Percentiles rank a stretch among this genome's conserved stretches.
Evolutionary conservation across 495 filamentous ascomycete genomes (phyloP).

Genomic region (Trichoderma reesei): DNA sequence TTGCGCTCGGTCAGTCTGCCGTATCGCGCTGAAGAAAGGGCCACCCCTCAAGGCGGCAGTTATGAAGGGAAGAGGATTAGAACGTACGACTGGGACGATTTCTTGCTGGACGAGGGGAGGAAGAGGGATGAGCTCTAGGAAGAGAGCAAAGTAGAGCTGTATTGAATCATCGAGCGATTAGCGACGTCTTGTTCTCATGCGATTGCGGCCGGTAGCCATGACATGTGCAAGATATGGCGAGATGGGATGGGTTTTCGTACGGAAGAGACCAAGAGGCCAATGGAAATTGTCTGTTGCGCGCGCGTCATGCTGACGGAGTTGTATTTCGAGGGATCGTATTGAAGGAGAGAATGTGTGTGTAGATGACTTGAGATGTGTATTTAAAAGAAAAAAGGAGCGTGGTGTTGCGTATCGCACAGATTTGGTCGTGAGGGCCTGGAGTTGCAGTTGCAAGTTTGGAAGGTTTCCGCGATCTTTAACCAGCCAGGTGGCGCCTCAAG

Average conservation of each 20-base stretch:
- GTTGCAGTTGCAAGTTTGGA: neutral
- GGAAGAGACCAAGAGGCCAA: constrained; percentile 76
- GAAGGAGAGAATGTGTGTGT: neutral
- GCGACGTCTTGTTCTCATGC: too few relatives aligned
- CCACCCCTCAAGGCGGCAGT: too few relatives aligned
- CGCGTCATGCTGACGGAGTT: constrained; percentile 60
- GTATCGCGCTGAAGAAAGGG: too few relatives aligned
- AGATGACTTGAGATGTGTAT: neutral
- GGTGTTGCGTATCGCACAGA: too few relatives aligned
- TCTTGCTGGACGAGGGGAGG: constrained; percentile 62
- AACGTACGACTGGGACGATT: constrained; percentile 59
- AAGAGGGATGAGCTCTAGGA: constrained; percentile 75
- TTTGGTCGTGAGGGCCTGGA: neutral
- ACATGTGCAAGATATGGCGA: too few relatives aligned
- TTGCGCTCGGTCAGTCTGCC: too few relatives aligned
- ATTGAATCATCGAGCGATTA: neutral
- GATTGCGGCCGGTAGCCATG: too few relatives aligned
- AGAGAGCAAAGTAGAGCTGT: constrained; percentile 81
- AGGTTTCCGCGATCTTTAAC: neutral
- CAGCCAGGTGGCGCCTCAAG: neutral
- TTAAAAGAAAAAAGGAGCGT: too few relatives aligned
- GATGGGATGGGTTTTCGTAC: constrained; percentile 34
- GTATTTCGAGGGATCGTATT: neutral
- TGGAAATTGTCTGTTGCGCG: constrained; percentile 83
- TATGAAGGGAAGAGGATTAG: constrained; percentile 4